Conservation (phyloP, 306 rosid genomes). For the Begonia masoniana region DNA sequence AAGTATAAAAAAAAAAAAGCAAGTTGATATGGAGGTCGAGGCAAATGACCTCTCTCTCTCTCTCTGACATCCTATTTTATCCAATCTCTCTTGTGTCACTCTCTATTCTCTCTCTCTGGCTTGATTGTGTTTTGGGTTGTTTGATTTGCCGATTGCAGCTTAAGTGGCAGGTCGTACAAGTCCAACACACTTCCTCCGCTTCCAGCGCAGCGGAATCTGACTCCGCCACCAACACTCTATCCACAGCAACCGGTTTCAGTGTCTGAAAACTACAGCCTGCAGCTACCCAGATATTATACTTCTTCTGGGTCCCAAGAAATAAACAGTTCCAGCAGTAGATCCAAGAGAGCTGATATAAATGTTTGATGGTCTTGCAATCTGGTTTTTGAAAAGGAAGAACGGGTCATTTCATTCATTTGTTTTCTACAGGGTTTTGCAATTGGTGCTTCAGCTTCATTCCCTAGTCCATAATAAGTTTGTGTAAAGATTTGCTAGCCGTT, state of each 20-base stretch:
- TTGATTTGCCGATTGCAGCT: conserved; percentile 21
- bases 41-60: not conserved
- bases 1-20: too few relatives aligned
- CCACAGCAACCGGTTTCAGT: conserved; percentile 93
- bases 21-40: too few relatives aligned
- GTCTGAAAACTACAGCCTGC: conserved; percentile 47
- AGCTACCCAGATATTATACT: conserved; percentile 55
- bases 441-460: not conserved
- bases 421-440: conserved; percentile 7
- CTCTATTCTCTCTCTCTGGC: not conserved
- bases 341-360: conserved; percentile 86
- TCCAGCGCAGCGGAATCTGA: conserved; percentile 91
- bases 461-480: too few relatives aligned
- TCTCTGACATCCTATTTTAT: not conserved
- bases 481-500: too few relatives aligned
- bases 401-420: conserved; percentile 15
- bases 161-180: conserved; percentile 47
- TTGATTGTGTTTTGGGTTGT: not conserved
- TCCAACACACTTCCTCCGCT: conserved; percentile 77
- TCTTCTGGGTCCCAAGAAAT: conserved; percentile 46
- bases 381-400: conserved; percentile 5
- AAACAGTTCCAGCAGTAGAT: conserved; percentile 29
- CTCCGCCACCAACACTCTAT: conserved; percentile 92
- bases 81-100: not conserved
- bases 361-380: conserved; percentile 24